Base-by-base conservation (phyloP, 1,284 basidiomycete genomes). In the Takashimella tepidaria region DNA sequence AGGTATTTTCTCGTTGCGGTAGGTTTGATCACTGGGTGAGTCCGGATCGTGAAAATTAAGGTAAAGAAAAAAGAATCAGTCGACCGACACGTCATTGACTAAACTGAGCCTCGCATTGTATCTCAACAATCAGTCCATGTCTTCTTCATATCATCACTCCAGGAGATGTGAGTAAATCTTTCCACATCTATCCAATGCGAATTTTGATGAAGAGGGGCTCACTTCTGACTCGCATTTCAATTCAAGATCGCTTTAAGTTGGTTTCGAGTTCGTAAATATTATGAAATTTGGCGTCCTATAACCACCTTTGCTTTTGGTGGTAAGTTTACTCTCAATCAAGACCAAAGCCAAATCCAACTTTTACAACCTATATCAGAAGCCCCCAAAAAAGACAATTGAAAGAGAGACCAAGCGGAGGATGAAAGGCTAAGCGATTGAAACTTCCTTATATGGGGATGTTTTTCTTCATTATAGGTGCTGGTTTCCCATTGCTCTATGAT, bases 281-380 rank as follows among this genome's bases (percentile, higher is more conserved):
- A 54, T 45, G 62, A 69, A 69, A 54, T 73, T 11, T 76, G 72
- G 72, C 58, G 73, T 10, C 65, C 67, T 3, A 21, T 68, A 24
- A 70, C 73, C 3, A 48, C 61, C 0, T 74, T 75, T 64, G 71
- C 74, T 58, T 72, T 60, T 43, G 72, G 69, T 10, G 73, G 73
- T 67, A 23, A 22, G 64, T 24, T 50, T 40, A 40, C 11, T 3
- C 25, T 5, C 21, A 13, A 12, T 2, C 5, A 6, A 11, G 19
- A 12, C 20, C 10, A 27, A 22, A n/a, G 19, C 53, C n/a, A n/a
- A n/a, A n/a, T n/a, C n/a, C n/a, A n/a, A n/a, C n/a, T n/a, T n/a
- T n/a, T n/a, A n/a, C n/a, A n/a, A n/a, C n/a, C n/a, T n/a, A n/a
- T n/a, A n/a, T n/a, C n/a, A n/a, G n/a, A n/a, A n/a, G n/a, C n/a